Evolutionary conservation across 2,329 filamentous ascomycete species (phyloP), one percentile per base, ranked within the genome.

Genomic region (Trichocomaceae sp.): DNA sequence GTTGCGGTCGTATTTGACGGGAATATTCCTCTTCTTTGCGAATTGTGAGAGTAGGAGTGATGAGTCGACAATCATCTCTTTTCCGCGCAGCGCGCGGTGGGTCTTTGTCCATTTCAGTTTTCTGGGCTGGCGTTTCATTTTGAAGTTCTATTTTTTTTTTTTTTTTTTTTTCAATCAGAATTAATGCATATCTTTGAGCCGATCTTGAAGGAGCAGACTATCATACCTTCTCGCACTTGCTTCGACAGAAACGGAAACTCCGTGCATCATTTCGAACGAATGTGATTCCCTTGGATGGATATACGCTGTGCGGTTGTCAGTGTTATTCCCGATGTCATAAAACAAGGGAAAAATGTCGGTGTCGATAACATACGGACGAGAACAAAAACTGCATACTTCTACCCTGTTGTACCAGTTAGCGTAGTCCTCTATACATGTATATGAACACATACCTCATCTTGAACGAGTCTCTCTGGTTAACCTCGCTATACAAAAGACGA

Each of bases 61-160:
- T 66, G 84, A 87, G 80, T 99, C 93, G 74, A 97, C 91, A 55
- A 88, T 88, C 89, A 95, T 85, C 73, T 84, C 82, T 77, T 90
- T 95, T 77, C 89, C 89, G 56, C 87, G 86, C 17, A 86, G 83
- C 69, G 86, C 86, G 68, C 90, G 87, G 81, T 91, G 92, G 51
- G 89, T 85, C 80, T 96, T 96, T 59, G 92, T 96, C 93, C 92
- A 96, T 75, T 90, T 93, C 64, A 97, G 83, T 75, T 96, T 96
- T 71, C 92, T 85, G 35, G 92, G 91, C 77, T 97, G 96, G 63
- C 93, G 86, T 87, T 96, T 96, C 89, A 95, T 95, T 77, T 95
- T 93, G 83, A 95, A 95, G 73, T 84, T 86, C 67, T 56, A 22
- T n/a, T 13, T 12, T 3, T 19, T 26, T 29, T 45, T 12, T 19